Evolutionary conservation across 73 alveolate genomes (phyloP).

Genomic region (Tetrahymena thermophila): DNA sequence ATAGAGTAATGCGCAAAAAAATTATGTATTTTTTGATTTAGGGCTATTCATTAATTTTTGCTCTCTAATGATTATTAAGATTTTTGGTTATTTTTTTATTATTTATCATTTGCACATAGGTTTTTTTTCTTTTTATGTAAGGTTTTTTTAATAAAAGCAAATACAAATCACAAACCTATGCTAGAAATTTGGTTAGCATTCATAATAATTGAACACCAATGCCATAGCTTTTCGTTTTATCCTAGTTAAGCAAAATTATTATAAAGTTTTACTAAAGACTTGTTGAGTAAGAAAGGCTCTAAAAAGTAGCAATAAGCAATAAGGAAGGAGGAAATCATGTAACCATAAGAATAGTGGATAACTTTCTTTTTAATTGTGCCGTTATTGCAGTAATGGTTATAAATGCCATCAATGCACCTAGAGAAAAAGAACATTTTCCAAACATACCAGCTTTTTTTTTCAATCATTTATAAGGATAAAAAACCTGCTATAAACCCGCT

Average conservation of each 20-base stretch:
- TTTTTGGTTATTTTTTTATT: not conserved
- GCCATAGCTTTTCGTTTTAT: not conserved
- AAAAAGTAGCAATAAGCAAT: not conserved
- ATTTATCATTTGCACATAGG: not conserved
- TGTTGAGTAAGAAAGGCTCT: not conserved
- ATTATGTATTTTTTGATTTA: not conserved
- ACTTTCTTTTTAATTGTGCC: not conserved
- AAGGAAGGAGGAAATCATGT: not conserved
- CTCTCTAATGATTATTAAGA: not conserved
- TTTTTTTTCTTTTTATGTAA: not conserved
- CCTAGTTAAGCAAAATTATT: not conserved
- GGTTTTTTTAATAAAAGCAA: not conserved
- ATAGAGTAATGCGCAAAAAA: not conserved
- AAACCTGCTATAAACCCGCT: not conserved
- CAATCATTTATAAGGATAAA: not conserved
- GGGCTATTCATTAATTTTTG: not conserved
- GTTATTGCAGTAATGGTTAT: not conserved
- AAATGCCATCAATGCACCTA: not conserved
- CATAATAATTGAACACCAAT: not conserved
- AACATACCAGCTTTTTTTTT: not conserved
- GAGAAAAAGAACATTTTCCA: not conserved
- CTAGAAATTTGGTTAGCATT: not conserved
- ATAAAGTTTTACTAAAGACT: not conserved
- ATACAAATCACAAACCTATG: not conserved
- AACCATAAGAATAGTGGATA: not conserved